Percentiles rank a stretch among this genome's conserved stretches.
These are phyloP conservation scores for Clathrospora elynae DNA, from an alignment of 2,329 filamentous ascomycete genomes.

Conservation along the genomic window DNA sequence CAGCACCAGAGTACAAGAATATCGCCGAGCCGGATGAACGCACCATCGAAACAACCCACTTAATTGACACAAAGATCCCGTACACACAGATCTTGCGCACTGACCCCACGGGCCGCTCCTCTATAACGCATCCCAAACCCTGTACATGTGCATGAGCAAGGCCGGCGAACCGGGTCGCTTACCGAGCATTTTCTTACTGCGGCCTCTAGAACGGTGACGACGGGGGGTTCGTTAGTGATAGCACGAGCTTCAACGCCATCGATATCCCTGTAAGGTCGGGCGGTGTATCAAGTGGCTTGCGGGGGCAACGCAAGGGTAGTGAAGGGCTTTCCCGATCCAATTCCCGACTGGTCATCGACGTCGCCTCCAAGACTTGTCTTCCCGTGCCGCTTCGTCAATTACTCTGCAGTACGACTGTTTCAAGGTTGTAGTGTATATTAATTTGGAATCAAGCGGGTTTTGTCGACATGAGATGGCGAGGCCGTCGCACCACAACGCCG, in stretches of 20 bases:
- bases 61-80: slow-evolving; percentile 13
- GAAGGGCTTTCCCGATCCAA: no score
- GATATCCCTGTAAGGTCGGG: slow-evolving; percentile 26
- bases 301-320: no score
- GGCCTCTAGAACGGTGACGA: slow-evolving; percentile 21
- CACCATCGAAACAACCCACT: slow-evolving; percentile 32
- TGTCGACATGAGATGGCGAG: slow-evolving; percentile 4
- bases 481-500: slow-evolving; percentile 30
- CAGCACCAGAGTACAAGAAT: slow-evolving; percentile 39
- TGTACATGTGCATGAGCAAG: slow-evolving; percentile 21
- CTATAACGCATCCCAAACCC: slow-evolving; percentile 16
- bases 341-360: no score
- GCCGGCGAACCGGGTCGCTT: slow-evolving; percentile 32
- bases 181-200: slow-evolving; percentile 27
- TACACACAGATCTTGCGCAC: slow-evolving; percentile 35
- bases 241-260: slow-evolving; percentile 25
- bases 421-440: slow-evolving; percentile 2
- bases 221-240: slow-evolving; percentile 9
- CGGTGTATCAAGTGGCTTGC: slow-evolving; percentile 35
- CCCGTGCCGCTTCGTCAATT: slow-evolving; percentile 9
- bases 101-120: slow-evolving; percentile 37
- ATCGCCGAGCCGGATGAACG: slow-evolving; percentile 43
- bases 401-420: slow-evolving; percentile 3
- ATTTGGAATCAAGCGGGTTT: slow-evolving; percentile 20
- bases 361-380: slow-evolving; percentile 12